A percentile compares a stretch with the other conserved stretches of the same genome.
These are phyloP conservation scores for Xylariaceae sp. DNA, from an alignment of 2,329 filamentous ascomycete genomes.

Conservation along the genomic window DNA sequence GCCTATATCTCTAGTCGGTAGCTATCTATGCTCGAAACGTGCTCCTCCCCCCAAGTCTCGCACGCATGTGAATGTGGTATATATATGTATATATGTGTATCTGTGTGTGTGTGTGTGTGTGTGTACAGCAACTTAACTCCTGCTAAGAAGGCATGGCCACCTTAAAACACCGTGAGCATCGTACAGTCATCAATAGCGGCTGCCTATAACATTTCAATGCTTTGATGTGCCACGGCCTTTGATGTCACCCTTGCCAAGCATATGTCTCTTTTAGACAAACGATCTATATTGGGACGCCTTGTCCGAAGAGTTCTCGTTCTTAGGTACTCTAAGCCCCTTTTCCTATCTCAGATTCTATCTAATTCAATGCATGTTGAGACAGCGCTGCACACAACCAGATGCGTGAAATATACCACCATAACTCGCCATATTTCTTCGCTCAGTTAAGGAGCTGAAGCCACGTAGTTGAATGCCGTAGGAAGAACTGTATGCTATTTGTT, in stretches of 20 bases:
- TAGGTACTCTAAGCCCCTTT: background rate
- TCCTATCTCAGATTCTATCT: slow-evolving; percentile 10
- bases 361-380: slow-evolving; percentile 25
- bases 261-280: slow-evolving; percentile 2
- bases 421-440: slow-evolving; percentile 10
- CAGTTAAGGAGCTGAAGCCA: slow-evolving; percentile 29
- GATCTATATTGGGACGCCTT: background rate
- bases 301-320: background rate
- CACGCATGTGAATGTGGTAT: too few species aligned
- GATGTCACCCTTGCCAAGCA: background rate
- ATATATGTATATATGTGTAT: too few species aligned
- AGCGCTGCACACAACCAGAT: slow-evolving; percentile 9
- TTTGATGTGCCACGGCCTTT: background rate
- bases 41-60: too few species aligned
- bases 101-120: too few species aligned
- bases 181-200: too few species aligned
- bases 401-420: slow-evolving; percentile 1
- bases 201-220: background rate
- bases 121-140: background rate
- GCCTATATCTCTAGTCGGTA: too few species aligned
- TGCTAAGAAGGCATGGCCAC: too few species aligned
- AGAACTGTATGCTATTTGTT: slow-evolving; percentile 22
- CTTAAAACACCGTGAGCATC: too few species aligned
- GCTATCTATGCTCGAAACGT: too few species aligned
- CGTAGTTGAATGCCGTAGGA: slow-evolving; percentile 28